phyloP scores from a whole-genome alignment of 1,284 basidiomycete species.

The Ganoderma leucocontextum region DNA sequence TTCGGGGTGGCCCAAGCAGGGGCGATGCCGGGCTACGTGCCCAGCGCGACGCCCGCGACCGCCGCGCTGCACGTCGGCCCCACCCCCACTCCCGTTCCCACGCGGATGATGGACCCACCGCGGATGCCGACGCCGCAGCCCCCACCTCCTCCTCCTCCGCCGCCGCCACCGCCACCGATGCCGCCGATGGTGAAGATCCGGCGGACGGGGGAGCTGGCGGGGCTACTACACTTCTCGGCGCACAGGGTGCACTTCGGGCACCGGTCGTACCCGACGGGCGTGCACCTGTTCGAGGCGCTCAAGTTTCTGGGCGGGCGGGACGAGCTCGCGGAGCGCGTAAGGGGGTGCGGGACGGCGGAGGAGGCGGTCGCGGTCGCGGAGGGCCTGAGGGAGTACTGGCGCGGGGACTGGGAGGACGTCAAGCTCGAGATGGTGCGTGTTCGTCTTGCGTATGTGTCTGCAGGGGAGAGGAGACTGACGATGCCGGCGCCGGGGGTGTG shows the following conservation, averaged over 20 bases:
- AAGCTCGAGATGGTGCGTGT: slow-evolving; percentile 57
- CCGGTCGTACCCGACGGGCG: slow-evolving; percentile 64
- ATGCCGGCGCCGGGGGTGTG: not conserved
- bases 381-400: slow-evolving; percentile 46
- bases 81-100: not conserved
- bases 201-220: slow-evolving; percentile 38
- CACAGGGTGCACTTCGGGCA: slow-evolving; percentile 61
- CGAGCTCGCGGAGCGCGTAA: slow-evolving; percentile 61
- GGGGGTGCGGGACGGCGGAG: slow-evolving; percentile 50
- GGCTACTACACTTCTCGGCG: slow-evolving; percentile 66
- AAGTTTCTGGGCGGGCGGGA: slow-evolving; percentile 61
- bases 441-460: not conserved
- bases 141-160: slow-evolving; percentile 8
- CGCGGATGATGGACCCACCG: slow-evolving; percentile 10
- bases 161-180: slow-evolving; percentile 13
- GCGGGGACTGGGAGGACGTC: slow-evolving; percentile 61
- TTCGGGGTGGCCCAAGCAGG: no score
- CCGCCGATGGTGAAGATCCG: slow-evolving; percentile 29
- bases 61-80: not conserved
- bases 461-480: not conserved
- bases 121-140: not conserved
- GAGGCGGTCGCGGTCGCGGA: slow-evolving; percentile 61
- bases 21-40: slow-evolving; percentile 27
- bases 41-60: slow-evolving; percentile 7
- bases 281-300: slow-evolving; percentile 73